Evolutionary conservation across 208 protist genomes (phyloP), one percentile per base, ranked within the genome.

Genomic region (Leishmania aethiopica): DNA sequence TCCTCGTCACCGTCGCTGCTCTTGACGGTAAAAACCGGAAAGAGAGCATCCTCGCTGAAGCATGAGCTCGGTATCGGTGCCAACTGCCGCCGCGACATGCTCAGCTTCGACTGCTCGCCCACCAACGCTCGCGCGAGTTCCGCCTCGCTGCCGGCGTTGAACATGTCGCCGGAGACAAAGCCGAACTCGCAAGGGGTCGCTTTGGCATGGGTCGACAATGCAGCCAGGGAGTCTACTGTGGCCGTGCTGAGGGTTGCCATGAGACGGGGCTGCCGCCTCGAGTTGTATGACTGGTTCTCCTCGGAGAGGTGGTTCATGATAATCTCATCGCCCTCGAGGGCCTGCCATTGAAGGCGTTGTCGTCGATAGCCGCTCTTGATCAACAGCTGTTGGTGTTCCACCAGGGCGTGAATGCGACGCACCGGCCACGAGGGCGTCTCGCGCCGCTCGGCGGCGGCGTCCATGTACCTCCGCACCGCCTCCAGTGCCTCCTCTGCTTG

Each of bases 341-440:
- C 40, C 78, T 90, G 82, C 88, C 88, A 94, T 32, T 81, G 62
- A 3, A 80, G 60, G 22, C 53, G 59, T 22, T 69, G 80, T 25
- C 90, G 86, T 13, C 64, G 42, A 75, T 94, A 94, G 47, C 90
- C 90, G 11, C 6, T 80, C 3, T 51, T 77, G 71, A 94, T 87
- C 47, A 90, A 74, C 11, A 37, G 19, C 45, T 77, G 81, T 37
- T 90, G 84, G 42, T 37, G 28, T 49, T 83, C 64, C 35, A 88
- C 77, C 10, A 94, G 66, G 15, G 72, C 60, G 28, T 76, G 8
- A 25, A 91, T 49, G 25, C 87, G 88, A 45, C 77, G 64, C n/a
- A 86, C 79, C 51, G 74, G 49, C 90, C 90, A 94, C 45, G 84
- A 77, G 10, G 86, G n/a, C 40, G 32, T 3, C 15, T 84, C 77